phyloP scores from a whole-genome alignment of 75 land plant genomes.

The Pinus tabuliformis region DNA sequence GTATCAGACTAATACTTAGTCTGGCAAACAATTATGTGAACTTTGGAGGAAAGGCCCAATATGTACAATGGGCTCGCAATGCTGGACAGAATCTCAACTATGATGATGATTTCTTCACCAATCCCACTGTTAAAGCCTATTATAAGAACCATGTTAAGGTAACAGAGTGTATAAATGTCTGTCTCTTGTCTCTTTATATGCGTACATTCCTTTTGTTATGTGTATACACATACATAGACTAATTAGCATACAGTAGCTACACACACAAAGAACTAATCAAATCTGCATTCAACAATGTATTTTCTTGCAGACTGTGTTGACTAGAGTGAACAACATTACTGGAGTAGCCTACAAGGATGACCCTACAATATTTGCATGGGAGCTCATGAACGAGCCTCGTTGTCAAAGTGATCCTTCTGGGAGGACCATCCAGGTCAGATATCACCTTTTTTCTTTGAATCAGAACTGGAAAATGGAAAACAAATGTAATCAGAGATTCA shows the following conservation, averaged over 20 bases:
- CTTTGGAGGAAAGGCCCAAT: constrained; percentile 49
- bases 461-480: neutral
- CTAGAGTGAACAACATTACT: constrained; percentile 70
- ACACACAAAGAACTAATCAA: neutral
- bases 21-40: constrained; percentile 42
- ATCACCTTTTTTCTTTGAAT: neutral
- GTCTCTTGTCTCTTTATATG: constrained; percentile 3
- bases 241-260: neutral
- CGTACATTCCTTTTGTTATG: neutral
- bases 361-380: constrained; percentile 77
- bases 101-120: constrained; percentile 21
- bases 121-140: constrained; percentile 13
- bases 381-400: constrained; percentile 93
- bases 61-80: constrained; percentile 58
- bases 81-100: constrained; percentile 1
- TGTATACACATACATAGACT: neutral
- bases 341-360: constrained; percentile 74
- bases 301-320: constrained; percentile 33
- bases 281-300: neutral
- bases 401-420: constrained; percentile 60
- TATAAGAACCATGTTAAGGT: constrained; percentile 42
- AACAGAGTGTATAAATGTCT: no score
- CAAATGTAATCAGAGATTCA: neutral
- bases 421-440: constrained; percentile 46
- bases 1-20: constrained; percentile 49